Percentiles rank a stretch among this genome's conserved stretches.
Evolutionary conservation across 1,139 yeast species (phyloP).

Genomic region (Yamadazyma siamensis): DNA sequence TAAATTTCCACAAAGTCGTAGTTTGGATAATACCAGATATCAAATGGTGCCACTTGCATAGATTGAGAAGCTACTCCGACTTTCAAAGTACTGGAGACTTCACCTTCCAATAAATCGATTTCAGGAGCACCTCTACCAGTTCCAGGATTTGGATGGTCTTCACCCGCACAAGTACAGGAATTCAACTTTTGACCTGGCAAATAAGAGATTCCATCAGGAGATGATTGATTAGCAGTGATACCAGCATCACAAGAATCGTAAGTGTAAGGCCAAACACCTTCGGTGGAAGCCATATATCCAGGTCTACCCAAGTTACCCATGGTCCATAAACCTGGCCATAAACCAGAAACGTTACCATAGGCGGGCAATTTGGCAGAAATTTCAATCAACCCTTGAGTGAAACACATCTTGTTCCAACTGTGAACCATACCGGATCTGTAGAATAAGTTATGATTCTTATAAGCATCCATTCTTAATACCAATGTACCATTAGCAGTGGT

Average conservation of each 20-base stretch:
- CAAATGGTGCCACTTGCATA: constrained; percentile 79
- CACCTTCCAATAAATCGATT: constrained; percentile 81
- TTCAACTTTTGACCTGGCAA: constrained; percentile 74
- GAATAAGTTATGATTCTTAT: constrained; percentile 62
- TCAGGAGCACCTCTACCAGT: constrained; percentile 88
- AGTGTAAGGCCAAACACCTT: constrained; percentile 90
- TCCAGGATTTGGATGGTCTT: constrained; percentile 78
- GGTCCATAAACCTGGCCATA: constrained; percentile 93
- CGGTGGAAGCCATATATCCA: constrained; percentile 74
- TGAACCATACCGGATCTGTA: constrained; percentile 86
- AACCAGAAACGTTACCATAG: constrained; percentile 63
- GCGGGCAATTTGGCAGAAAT: constrained; percentile 71
- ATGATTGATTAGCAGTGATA: constrained; percentile 83
- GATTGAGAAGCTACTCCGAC: constrained; percentile 79
- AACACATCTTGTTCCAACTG: constrained; percentile 80
- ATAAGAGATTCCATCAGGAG: constrained; percentile 75
- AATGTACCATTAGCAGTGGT: constrained; percentile 67
- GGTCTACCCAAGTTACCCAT: constrained; percentile 85
- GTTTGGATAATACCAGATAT: constrained; percentile 83
- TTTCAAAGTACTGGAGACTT: constrained; percentile 45
- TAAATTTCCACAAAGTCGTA: constrained; percentile 65
- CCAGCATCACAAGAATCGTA: constrained; percentile 83
- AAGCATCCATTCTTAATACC: constrained; percentile 68
- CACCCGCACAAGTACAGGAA: constrained; percentile 69
- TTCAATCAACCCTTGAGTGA: constrained; percentile 71